Conservation (phyloP, 2,329 filamentous ascomycete genomes). For the Alternaria conjuncta region DNA sequence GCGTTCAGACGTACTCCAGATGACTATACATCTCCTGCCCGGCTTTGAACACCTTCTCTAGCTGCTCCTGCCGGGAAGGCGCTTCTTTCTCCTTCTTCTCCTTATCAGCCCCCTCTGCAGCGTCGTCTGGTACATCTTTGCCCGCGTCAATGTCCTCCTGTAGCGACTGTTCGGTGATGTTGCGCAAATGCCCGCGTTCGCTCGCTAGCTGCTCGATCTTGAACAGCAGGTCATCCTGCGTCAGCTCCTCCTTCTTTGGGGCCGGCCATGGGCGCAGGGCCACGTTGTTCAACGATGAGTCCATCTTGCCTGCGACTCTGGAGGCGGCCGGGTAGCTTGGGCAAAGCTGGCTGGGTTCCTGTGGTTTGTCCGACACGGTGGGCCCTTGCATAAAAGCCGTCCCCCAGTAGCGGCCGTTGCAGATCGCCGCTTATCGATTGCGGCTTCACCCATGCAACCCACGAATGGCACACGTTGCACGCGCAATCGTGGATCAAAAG, state of each 20-base stretch:
- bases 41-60: slow-evolving; percentile 49
- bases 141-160: slow-evolving; percentile 67
- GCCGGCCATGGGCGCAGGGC: slow-evolving; percentile 70
- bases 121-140: slow-evolving; percentile 50
- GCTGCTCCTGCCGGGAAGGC: slow-evolving; percentile 39
- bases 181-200: slow-evolving; percentile 81
- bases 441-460: slow-evolving; percentile 6
- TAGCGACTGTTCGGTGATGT: slow-evolving; percentile 76
- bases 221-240: slow-evolving; percentile 63
- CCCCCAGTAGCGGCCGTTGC: slow-evolving; percentile 19
- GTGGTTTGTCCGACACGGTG: slow-evolving; percentile 11
- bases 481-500: neutral
- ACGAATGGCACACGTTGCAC: slow-evolving; percentile 1
- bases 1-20: slow-evolving; percentile 55
- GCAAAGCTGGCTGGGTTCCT: slow-evolving; percentile 10
- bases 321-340: slow-evolving; percentile 1
- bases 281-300: slow-evolving; percentile 51
- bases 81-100: slow-evolving; percentile 48
- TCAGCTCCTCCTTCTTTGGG: slow-evolving; percentile 57
- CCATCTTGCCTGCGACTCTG: slow-evolving; percentile 24
- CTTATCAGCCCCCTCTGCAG: slow-evolving; percentile 53
- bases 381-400: slow-evolving; percentile 26
- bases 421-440: slow-evolving; percentile 21
- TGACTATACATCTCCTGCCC: slow-evolving; percentile 52
- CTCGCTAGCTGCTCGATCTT: slow-evolving; percentile 80